Evolutionary conservation across 176 grass and related monocot species (phyloP).

Genomic region (Ampelocalamus luodianensis): DNA sequence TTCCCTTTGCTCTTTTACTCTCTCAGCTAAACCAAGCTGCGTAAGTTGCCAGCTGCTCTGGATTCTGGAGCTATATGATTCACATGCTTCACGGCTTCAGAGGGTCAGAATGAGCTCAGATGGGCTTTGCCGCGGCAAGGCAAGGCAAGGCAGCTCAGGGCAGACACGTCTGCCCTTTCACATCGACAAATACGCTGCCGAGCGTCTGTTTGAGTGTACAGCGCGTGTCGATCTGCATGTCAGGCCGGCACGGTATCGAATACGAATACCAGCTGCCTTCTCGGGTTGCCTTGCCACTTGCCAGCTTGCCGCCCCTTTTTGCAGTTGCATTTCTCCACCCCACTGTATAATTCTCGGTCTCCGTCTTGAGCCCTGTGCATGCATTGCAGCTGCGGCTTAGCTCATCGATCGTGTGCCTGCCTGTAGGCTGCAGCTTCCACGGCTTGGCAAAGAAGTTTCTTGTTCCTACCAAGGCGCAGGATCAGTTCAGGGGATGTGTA

Average conservation of each 20-base stretch:
- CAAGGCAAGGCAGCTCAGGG: neutral
- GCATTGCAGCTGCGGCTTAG: neutral
- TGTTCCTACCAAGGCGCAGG: neutral
- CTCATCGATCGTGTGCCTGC: neutral
- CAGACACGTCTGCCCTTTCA: neutral
- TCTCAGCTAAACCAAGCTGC: neutral
- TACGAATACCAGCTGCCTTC: constrained; percentile 20
- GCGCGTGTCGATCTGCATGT: neutral
- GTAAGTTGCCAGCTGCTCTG: neutral
- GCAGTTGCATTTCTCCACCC: constrained; percentile 7
- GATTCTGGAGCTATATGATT: neutral
- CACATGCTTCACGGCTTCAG: neutral
- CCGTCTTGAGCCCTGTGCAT: constrained; percentile 32
- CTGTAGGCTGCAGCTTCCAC: neutral
- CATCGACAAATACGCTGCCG: constrained; percentile 26
- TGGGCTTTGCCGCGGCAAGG: neutral
- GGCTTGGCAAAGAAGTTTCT: constrained; percentile 7
- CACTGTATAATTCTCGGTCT: constrained; percentile 28
- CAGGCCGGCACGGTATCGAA: neutral
- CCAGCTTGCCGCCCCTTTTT: neutral
- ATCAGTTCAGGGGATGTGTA: no score
- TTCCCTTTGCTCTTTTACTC: neutral
- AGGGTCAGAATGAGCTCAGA: neutral
- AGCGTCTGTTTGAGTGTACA: neutral
- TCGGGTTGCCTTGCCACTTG: constrained; percentile 28